These are phyloP conservation scores for Tetrahymena malaccensis DNA, from an alignment of 73 alveolate genomes.

Conservation along the genomic window DNA sequence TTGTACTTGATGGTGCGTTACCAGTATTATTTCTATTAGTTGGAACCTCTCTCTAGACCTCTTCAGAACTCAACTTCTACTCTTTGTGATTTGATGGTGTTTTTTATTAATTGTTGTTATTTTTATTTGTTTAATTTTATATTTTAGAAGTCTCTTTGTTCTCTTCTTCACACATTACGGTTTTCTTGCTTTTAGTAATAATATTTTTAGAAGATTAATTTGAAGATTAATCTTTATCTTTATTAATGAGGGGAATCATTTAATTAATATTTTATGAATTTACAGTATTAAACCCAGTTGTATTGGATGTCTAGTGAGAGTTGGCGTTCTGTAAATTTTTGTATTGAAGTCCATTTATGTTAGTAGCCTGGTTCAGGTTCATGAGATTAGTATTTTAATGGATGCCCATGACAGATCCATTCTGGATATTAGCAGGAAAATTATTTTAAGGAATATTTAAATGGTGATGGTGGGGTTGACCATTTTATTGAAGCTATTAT, in stretches of 20 bases:
- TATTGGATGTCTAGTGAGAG: neutral
- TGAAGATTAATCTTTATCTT: neutral
- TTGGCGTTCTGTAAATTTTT: neutral
- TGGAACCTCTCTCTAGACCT: neutral
- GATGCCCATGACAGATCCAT: neutral
- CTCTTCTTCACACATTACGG: neutral
- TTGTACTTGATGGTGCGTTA: neutral
- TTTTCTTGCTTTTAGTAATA: neutral
- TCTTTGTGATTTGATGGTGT: neutral
- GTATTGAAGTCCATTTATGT: neutral
- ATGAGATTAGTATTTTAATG: neutral
- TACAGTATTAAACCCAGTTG: neutral
- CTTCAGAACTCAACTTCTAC: neutral
- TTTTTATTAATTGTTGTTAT: neutral
- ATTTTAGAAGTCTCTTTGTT: neutral
- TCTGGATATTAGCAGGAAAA: neutral
- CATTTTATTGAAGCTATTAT: neutral
- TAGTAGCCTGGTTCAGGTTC: neutral
- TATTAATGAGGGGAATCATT: neutral
- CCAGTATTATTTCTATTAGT: neutral
- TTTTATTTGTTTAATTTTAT: neutral
- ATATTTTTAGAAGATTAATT: neutral
- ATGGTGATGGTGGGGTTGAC: neutral
- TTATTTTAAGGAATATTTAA: too few relatives aligned
- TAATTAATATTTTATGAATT: neutral